Evolutionary conservation across 2,329 filamentous ascomycete species (phyloP).

Genomic region (Ceratocystis albifundus): DNA sequence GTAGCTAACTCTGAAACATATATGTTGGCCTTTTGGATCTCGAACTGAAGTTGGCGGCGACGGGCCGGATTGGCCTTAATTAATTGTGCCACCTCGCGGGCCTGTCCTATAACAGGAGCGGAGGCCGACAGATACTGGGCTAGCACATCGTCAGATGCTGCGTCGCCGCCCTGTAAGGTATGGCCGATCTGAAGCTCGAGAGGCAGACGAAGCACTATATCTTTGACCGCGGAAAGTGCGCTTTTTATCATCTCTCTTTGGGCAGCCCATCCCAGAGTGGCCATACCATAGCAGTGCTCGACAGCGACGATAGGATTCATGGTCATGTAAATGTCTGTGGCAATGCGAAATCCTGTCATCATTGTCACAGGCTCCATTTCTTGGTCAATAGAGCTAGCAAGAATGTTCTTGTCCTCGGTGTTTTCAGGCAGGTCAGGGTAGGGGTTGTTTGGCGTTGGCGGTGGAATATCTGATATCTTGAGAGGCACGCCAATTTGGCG

Average conservation of each 20-base stretch:
- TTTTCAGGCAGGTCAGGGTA: slow-evolving; percentile 72
- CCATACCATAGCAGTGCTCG: slow-evolving; percentile 71
- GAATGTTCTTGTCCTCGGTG: slow-evolving; percentile 74
- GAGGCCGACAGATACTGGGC: slow-evolving; percentile 30
- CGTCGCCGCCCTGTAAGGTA: slow-evolving; percentile 28
- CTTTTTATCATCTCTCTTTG: slow-evolving; percentile 63
- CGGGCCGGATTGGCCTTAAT: slow-evolving; percentile 40
- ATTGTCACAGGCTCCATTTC: slow-evolving; percentile 56
- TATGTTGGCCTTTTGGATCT: slow-evolving; percentile 87
- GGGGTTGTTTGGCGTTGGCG: slow-evolving; percentile 60
- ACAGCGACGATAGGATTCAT: slow-evolving; percentile 70
- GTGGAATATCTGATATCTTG: slow-evolving; percentile 61
- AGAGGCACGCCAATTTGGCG: slow-evolving; percentile 63
- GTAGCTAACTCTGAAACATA: slow-evolving; percentile 72
- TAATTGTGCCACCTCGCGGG: slow-evolving; percentile 38
- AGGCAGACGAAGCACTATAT: slow-evolving; percentile 55
- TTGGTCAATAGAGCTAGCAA: slow-evolving; percentile 57
- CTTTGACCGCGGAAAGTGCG: slow-evolving; percentile 58
- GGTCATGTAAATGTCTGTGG: slow-evolving; percentile 64
- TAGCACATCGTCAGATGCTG: slow-evolving; percentile 25
- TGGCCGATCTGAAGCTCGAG: slow-evolving; percentile 51
- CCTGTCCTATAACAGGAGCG: slow-evolving; percentile 36
- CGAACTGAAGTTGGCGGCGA: slow-evolving; percentile 56
- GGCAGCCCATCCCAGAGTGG: slow-evolving; percentile 64
- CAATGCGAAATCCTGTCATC: slow-evolving; percentile 70